Evolutionary conservation across 306 rosid species (phyloP), one percentile per base, ranked within the genome.

Genomic region (barrel medic (Medicago truncatula)): DNA sequence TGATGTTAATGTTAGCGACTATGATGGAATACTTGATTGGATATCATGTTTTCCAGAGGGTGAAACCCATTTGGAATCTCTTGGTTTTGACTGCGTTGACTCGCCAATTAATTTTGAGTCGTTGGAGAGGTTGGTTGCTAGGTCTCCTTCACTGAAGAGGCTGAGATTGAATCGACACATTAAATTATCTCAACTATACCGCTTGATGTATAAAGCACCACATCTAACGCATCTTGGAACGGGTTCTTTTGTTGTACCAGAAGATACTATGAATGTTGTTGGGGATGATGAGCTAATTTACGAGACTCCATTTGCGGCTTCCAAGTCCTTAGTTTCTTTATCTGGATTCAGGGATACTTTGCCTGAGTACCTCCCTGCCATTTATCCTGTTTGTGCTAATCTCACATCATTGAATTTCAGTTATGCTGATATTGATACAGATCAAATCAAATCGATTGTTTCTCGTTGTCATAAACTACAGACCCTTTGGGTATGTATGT

Each of bases 141-240:
- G 98, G 85, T 92, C 98, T 2, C 96, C 96, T 50, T 73, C 13
- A 2, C 83, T 92, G 86, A 90, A 83, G 88, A 92, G 86, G 80
- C 92, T 92, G 41, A 68, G 89, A 43, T 74, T 89, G 87, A 92
- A 88, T 59, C 80, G 83, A 4, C 4, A 2, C 36, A 88, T 88
- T 73, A 79, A 94, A 23, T 82, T 92, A 56, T 63, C 82, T 68
- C 87, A 86, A 82, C 81, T 92, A 0, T 76, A 85, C 59, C 86
- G 81, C 5, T 59, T 92, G 53, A 73, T 90, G 85, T 44, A 78
- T 64, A 82, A 84, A 28, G 92, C 96, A 44, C 96, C 98, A 0
- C 92, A 92, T 68, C 94, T 92, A 56, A 92, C 98, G 0, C 94
- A 90, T 77, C 83, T 92, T 39, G 98, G 94, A 36, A 92, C 96